Evolutionary conservation across 2,329 filamentous ascomycete genomes (phyloP), one percentile per base, ranked within the genome.

Genomic region (Ceratocystis smalleyi): DNA sequence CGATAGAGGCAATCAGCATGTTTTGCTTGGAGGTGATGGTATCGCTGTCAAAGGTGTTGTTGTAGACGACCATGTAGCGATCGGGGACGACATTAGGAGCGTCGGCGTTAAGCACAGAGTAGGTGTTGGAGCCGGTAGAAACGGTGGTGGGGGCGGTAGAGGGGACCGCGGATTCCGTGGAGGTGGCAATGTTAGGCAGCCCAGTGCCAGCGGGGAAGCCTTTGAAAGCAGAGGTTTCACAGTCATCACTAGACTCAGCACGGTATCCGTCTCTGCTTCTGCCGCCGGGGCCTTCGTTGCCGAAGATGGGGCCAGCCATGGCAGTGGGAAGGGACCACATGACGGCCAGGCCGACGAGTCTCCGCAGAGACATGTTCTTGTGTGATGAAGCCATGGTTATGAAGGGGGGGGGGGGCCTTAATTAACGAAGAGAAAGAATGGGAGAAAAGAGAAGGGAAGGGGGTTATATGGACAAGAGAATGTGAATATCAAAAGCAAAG

Each of bases 41-140:
- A 17, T 76, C 77, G 24, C 78, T 74, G 67, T 74, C 75, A 68
- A 77, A 78, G 64, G 77, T 78, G 68, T 75, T 76, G 72, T 85
- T 82, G 76, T 84, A 86, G 65, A 86, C 82, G 64, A 86, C 82
- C 67, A 87, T 85, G 73, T 84, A 87, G 60, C 77, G 75, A 74
- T 81, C 79, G 43, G 79, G 74, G 59, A 85, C 78, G 66, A 79
- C 72, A 69, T 82, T 74, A 8, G 68, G 68, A 64, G 77, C 77
- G 40, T 77, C 72, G 1, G 76, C 71, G 70, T 84, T 85, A 69
- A 73, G 72, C 69, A 84, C 72, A 68, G 78, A 77, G 15, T 80
- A 70, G 15, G 24, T 55, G 45, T 75, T 75, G 40, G 78, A 67
- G 64, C 73, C 72, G 64, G 66, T 66, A 15, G 71, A 45, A 55